phyloP scores from a whole-genome alignment of 139 green algal species.

The Zygnema cylindricum region DNA sequence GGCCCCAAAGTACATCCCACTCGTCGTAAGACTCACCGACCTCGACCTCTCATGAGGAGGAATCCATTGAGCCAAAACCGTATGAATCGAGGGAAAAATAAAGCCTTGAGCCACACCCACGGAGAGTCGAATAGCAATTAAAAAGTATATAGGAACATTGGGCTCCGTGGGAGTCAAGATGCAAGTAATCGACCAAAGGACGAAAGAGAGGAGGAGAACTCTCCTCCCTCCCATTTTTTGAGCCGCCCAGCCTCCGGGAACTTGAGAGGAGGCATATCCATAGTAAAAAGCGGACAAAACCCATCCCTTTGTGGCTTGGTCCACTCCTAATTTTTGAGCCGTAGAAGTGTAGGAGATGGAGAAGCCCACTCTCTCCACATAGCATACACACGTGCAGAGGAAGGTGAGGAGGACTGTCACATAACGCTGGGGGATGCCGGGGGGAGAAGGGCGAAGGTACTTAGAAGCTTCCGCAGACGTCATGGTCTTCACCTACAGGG shows the following conservation, averaged over 20 bases:
- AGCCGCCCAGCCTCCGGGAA: slow-evolving; percentile 92
- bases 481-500: background rate
- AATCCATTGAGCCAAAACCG: slow-evolving; percentile 90
- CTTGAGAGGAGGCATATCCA: slow-evolving; percentile 92
- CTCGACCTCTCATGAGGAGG: slow-evolving; percentile 84
- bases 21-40: slow-evolving; percentile 90
- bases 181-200: slow-evolving; percentile 78
- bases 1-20: slow-evolving; percentile 97
- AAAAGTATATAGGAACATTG: slow-evolving; percentile 6
- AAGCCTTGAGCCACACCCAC: slow-evolving; percentile 90
- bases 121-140: slow-evolving; percentile 70
- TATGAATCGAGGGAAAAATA: slow-evolving; percentile 94
- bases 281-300: slow-evolving; percentile 97
- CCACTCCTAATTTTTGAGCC: slow-evolving; percentile 63
- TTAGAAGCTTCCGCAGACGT: background rate
- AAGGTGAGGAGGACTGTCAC: slow-evolving; percentile 70
- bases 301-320: slow-evolving; percentile 77
- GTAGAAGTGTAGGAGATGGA: slow-evolving; percentile 91
- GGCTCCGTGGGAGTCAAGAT: slow-evolving; percentile 77
- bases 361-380: slow-evolving; percentile 95
- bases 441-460: background rate
- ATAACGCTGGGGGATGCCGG: slow-evolving; percentile 53
- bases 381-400: slow-evolving; percentile 84
- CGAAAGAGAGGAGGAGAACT: slow-evolving; percentile 84
- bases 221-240: slow-evolving; percentile 84